phyloP scores from a whole-genome alignment of 2,329 filamentous ascomycete species.

The Pyricularia sp. region DNA sequence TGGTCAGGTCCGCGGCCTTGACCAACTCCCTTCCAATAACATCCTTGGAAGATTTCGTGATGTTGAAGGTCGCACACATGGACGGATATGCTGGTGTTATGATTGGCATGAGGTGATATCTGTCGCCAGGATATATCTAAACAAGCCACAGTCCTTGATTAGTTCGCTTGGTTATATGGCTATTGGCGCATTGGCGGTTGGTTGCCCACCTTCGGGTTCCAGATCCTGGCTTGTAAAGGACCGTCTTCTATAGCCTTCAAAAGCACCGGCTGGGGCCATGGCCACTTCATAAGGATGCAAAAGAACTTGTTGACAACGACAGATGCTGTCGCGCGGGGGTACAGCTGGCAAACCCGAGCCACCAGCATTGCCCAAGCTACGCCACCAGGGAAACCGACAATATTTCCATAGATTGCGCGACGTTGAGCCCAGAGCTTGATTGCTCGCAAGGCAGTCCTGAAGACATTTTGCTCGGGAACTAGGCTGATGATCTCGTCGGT shows the following conservation, averaged over 20 bases:
- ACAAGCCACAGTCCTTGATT: not conserved
- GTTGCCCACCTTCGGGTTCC: constrained; percentile 76
- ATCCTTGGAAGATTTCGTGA: constrained; percentile 75
- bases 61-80: constrained; percentile 96
- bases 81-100: constrained; percentile 96
- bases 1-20: constrained; percentile 66
- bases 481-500: constrained; percentile 85
- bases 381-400: constrained; percentile 92
- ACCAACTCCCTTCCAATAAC: constrained; percentile 78
- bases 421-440: constrained; percentile 96
- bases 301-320: constrained; percentile 94
- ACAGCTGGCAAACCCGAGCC: constrained; percentile 89
- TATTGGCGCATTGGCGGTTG: not conserved
- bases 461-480: constrained; percentile 83
- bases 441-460: constrained; percentile 78
- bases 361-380: constrained; percentile 98
- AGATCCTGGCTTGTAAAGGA: constrained; percentile 73
- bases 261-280: constrained; percentile 88
- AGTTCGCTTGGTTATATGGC: constrained; percentile 6
- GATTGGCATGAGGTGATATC: constrained; percentile 89
- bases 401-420: constrained; percentile 89
- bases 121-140: constrained; percentile 69
- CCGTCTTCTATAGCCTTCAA: constrained; percentile 82
- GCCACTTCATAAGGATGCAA: constrained; percentile 81
- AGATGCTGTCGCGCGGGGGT: constrained; percentile 82